Conservation (phyloP, 2,329 filamentous ascomycete genomes). For the Fusarium tjaetaba region DNA sequence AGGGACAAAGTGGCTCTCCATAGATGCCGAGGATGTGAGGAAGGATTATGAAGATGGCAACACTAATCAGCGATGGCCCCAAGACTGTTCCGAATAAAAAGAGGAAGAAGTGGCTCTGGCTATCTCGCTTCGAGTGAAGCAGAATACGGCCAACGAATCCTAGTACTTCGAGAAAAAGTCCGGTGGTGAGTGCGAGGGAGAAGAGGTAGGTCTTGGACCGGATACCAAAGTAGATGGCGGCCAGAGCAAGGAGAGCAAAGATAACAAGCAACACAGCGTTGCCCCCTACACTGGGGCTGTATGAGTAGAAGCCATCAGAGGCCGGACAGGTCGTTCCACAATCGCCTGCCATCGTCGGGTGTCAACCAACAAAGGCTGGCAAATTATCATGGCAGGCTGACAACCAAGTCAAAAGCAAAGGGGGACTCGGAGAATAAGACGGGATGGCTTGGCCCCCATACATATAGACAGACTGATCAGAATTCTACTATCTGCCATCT, state of each 20-base stretch:
- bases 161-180: slow-evolving; percentile 55
- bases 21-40: slow-evolving; percentile 60
- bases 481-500: slow-evolving; percentile 21
- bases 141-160: slow-evolving; percentile 60
- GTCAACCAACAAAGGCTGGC: slow-evolving; percentile 28
- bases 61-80: slow-evolving; percentile 58
- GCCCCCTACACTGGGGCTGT: slow-evolving; percentile 51
- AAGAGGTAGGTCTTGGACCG: slow-evolving; percentile 54
- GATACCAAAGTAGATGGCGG: slow-evolving; percentile 51
- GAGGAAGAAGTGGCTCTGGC: slow-evolving; percentile 53
- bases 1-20: slow-evolving; percentile 53
- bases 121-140: slow-evolving; percentile 49
- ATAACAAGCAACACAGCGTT: slow-evolving; percentile 54
- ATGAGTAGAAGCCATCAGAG: slow-evolving; percentile 50
- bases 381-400: slow-evolving; percentile 41
- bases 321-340: slow-evolving; percentile 51
- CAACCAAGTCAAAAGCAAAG: slow-evolving; percentile 19
- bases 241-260: slow-evolving; percentile 54
- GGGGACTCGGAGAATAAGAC: slow-evolving; percentile 20
- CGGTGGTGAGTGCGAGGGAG: slow-evolving; percentile 52
- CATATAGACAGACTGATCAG: slow-evolving; percentile 36
- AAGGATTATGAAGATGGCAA: slow-evolving; percentile 56
- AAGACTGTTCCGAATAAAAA: slow-evolving; percentile 59
- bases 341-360: slow-evolving; percentile 48
- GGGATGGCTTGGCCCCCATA: slow-evolving; percentile 39